Base-by-base conservation (phyloP, 495 filamentous ascomycete species). In the Penicillium bovifimosum region DNA sequence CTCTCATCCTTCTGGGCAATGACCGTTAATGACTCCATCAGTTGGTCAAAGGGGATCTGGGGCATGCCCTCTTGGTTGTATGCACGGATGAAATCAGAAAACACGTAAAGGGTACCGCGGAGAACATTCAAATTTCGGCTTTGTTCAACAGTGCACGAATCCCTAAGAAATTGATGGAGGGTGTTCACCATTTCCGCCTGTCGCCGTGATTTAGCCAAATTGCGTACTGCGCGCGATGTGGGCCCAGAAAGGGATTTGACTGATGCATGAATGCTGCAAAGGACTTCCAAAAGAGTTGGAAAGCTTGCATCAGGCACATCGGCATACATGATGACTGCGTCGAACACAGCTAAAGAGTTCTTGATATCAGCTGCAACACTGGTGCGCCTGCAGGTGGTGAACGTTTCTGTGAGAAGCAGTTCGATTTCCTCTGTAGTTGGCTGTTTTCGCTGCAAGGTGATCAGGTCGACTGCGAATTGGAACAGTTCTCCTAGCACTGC, bases 361-460 rank as follows among this genome's bases (percentile, higher is more conserved):
- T 83, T 81, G 56, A 96, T 81, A 58, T 96, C 91, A 17, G 76
- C 75, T 17, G 83, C 79, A 35, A 84, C 74, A 32, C 80, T 86
- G 2, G 92, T 95, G 49, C 80, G 84, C 55, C 76, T 82, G 75
- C 88, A 93, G 10, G 95, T 86, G 9, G 73, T 75, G 40, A 93
- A 78, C 9, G 90, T 71, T 13, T 80, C 77, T 20, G 78, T 75
- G 29, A 98, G 78, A 43, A 98, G 65, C 8, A 68, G 62, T 47
- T 79, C 79, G 36, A 91, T 76, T 46, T 88, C 84, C 26, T 77
- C 75, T 43, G 87, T 82, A 33, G 79, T 77, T 34, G 90, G 86
- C 27, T 84, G 79, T 52, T 85, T 87, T 64, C 85, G 86, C 67
- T 90, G 92, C 69, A 92, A 86, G 57, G 86, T 91, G 68, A 93